Base-by-base conservation (phyloP, 2,329 filamentous ascomycete species). In the Fusarium citri region DNA sequence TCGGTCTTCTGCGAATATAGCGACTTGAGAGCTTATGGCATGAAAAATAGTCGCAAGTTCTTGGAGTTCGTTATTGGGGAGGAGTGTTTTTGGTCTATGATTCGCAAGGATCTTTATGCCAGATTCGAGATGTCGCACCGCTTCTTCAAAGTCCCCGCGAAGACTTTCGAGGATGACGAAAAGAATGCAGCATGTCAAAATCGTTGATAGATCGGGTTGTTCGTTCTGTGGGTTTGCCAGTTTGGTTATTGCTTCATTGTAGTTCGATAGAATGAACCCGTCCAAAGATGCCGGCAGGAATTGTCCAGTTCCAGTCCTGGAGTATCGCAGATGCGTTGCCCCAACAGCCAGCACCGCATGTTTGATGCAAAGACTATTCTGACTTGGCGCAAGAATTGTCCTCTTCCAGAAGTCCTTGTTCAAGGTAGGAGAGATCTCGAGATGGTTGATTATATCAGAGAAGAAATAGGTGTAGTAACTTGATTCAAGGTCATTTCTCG, bases 391-490 rank as follows among this genome's bases (percentile, higher is more conserved):
- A 10, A 63, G 26, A 4, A 63, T 11, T 6, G 42, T 48, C 22
- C 45, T 55, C 4, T 34, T 30, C 60, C 60, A 63, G 16, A 63
- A 63, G 1, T 37, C 42, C 2, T 16, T 63, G 11, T 63, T 25
- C 4, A 63, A 8, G 10, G 37, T 20, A 3, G 58, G 60, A 1
- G 60, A 47, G 3, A 63, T 63, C 1, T 47, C 60, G 4, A 63
- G 16, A 16, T 55, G 48, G 4, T 2, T 25, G 26, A 47, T 55
- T 1, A 63, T 43, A 9, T 63, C 31, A 2, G 41, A 62, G n/a
- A 63, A 63, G 34, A 63, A 63, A 15, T 63, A 63, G 14, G 30
- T 22, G 0, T 63, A 63, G 6, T 63, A 63, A 22, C 42, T 55
- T 2, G 58, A 34, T 42, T 62, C 59, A 9, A 61, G 46, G 6